Evolutionary conservation across 148 eudicot species (phyloP), one percentile per base, ranked within the genome.

Genomic region (Camellia japonica): DNA sequence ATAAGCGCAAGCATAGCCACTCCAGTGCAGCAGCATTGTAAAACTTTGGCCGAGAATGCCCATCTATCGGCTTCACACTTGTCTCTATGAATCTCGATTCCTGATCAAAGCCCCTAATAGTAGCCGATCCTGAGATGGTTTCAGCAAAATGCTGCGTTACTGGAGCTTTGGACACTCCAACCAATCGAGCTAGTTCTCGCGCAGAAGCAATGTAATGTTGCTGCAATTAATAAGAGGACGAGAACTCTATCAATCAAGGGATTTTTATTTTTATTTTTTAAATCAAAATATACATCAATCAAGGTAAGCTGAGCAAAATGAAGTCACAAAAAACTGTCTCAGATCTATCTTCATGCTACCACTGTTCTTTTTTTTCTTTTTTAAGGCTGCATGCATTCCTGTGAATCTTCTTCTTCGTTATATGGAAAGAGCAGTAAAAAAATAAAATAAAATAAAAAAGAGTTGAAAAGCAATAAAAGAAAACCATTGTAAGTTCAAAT

Each of bases 171-270:
- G 85, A 85, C 61, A 89, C 83, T 67, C 92, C 94, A 67, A 69
- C 76, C 69, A 91, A 71, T 54, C 94, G 87, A 58, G 86, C 75
- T 59, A 91, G 87, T 75, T 91, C 94, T 79, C 94, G 83, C 38
- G 94, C 94, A 56, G 94, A 83, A 47, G 87, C 88, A 64, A 91
- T 73, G 73, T 91, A 91, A 68, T 83, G 86, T 87, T 85, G 87
- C 94, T 91, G 88, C 52, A 72, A 54, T 73, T 10, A 74, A 18
- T 74, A 38, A 41, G 41, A 15, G 23, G 7, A 62, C 8, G 4
- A 56, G 58, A 61, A 58, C 52, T 13, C 20, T 67, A 23, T 23
- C 23, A 23, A 23, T 23, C 23, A 23, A 23, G 23, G 23, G 23
- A 23, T 23, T 23, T 23, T 23, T 23, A 23, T 23, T 23, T 23